phyloP scores from a whole-genome alignment of 2,329 filamentous ascomycete genomes.

The Dothiorella sarmentorum region DNA sequence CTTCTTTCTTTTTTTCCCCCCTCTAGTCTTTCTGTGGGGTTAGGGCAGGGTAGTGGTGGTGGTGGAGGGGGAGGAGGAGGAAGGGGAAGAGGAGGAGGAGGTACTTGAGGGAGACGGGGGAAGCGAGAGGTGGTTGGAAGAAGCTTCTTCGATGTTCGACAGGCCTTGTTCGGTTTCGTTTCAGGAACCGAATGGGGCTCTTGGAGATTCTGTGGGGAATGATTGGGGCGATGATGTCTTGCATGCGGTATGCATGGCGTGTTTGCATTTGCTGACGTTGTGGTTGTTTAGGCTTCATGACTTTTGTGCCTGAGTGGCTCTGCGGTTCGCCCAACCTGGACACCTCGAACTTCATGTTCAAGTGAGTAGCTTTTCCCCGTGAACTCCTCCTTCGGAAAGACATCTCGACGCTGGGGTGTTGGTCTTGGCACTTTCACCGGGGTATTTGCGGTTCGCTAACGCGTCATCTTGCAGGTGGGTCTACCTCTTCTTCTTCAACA shows the following conservation, averaged over 20 bases:
- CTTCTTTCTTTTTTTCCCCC: neutral
- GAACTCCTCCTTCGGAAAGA: neutral
- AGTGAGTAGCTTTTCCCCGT: constrained; percentile 35
- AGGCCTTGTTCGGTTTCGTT: neutral
- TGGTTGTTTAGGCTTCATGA: constrained; percentile 55
- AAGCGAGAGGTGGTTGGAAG: neutral
- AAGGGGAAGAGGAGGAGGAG: neutral
- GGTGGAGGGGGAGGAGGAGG: neutral
- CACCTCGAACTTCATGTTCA: constrained; percentile 58
- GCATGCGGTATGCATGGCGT: constrained; percentile 18
- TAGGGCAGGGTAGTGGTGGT: neutral
- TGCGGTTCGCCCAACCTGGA: constrained; percentile 56
- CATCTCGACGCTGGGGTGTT: constrained; percentile 5
- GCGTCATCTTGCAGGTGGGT: constrained; percentile 45
- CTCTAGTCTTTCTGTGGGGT: neutral
- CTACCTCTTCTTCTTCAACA: constrained; percentile 63
- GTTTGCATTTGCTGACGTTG: constrained; percentile 33
- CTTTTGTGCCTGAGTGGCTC: constrained; percentile 64
- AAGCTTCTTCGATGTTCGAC: neutral
- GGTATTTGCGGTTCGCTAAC: constrained; percentile 1
- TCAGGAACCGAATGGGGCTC: constrained; percentile 21
- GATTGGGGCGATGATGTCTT: constrained; percentile 21
- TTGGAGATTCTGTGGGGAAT: constrained; percentile 19
- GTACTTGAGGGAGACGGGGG: neutral
- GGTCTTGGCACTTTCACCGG: neutral